A percentile compares a stretch with the other conserved stretches of the same genome.
Evolutionary conservation across 495 filamentous ascomycete genomes (phyloP).

Genomic region (Penicillium subrubescens): DNA sequence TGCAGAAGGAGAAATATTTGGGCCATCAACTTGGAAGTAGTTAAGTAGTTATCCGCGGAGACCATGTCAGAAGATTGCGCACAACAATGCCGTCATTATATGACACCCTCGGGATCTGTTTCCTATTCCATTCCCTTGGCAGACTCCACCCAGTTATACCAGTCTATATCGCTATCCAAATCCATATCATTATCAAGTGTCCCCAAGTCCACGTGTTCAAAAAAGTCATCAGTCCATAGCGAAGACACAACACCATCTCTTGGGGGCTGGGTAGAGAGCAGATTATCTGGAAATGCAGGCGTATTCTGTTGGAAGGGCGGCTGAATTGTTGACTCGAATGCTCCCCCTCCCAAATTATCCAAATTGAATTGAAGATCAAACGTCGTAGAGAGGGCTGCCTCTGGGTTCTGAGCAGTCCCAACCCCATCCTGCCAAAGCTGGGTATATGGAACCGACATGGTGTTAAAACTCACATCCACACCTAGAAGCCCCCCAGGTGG

Average conservation of each 20-base stretch:
- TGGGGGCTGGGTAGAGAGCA: not conserved
- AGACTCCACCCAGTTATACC: slow-evolving; percentile 53
- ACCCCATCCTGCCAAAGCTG: not conserved
- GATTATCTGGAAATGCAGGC: not conserved
- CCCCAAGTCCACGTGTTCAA: slow-evolving; percentile 21
- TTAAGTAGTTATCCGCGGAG: not conserved
- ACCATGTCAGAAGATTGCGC: not conserved
- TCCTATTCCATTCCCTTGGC: slow-evolving; percentile 36
- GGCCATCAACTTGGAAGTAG: slow-evolving; percentile 43
- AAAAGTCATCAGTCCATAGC: slow-evolving; percentile 35
- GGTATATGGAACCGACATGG: not conserved
- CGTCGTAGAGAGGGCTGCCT: not conserved
- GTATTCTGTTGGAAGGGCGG: not conserved
- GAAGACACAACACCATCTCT: slow-evolving; percentile 24
- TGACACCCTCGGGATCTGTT: not conserved
- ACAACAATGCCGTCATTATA: not conserved
- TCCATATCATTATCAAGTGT: slow-evolving; percentile 39
- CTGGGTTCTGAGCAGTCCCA: not conserved
- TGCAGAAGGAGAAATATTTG: slow-evolving; percentile 51
- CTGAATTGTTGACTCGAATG: not conserved
- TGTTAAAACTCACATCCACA: not conserved
- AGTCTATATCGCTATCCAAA: slow-evolving; percentile 45
- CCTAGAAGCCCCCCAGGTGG: not conserved
- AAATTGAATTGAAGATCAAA: not conserved
- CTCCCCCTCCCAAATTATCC: not conserved